These are phyloP conservation scores for Royoungia palumana DNA, from an alignment of 768 basidiomycete species.

Conservation along the genomic window DNA sequence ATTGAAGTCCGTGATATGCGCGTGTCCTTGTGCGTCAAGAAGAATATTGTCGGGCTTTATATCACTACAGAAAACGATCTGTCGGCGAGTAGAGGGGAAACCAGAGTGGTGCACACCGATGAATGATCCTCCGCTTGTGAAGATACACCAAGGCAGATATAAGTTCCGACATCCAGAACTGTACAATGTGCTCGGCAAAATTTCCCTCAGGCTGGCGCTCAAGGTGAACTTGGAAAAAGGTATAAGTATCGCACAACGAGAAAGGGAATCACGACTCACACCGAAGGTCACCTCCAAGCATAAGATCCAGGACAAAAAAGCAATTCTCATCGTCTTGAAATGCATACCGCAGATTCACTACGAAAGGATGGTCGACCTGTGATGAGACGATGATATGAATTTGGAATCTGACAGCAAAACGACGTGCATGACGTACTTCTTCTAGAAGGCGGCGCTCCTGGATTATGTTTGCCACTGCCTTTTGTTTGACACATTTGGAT, in stretches of 20 bases:
- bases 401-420: conserved; percentile 1
- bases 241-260: background rate
- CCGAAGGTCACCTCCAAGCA: conserved; percentile 93
- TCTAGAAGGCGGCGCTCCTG: conserved; percentile 91
- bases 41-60: conserved; percentile 97
- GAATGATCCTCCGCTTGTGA: conserved; percentile 88
- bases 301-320: conserved; percentile 95
- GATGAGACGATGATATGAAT: conserved; percentile 1
- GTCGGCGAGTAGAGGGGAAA: conserved; percentile 4
- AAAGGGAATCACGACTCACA: conserved; percentile 48
- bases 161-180: conserved; percentile 89
- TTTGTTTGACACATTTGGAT: conserved; percentile 84
- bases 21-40: conserved; percentile 89
- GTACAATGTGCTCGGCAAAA: conserved; percentile 69
- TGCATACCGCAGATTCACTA: conserved; percentile 89
- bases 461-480: conserved; percentile 88
- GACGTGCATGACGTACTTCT: conserved; percentile 56
- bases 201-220: conserved; percentile 53
- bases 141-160: conserved; percentile 83
- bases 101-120: conserved; percentile 58
- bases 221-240: conserved; percentile 63
- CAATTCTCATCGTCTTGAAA: conserved; percentile 98
- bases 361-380: conserved; percentile 84
- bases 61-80: conserved; percentile 52
- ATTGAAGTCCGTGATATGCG: conserved; percentile 97